Percentiles rank a stretch among this genome's conserved stretches.
Evolutionary conservation across 805 yeast genomes (phyloP).

Genomic region (Hanseniaspora taiwanica): DNA sequence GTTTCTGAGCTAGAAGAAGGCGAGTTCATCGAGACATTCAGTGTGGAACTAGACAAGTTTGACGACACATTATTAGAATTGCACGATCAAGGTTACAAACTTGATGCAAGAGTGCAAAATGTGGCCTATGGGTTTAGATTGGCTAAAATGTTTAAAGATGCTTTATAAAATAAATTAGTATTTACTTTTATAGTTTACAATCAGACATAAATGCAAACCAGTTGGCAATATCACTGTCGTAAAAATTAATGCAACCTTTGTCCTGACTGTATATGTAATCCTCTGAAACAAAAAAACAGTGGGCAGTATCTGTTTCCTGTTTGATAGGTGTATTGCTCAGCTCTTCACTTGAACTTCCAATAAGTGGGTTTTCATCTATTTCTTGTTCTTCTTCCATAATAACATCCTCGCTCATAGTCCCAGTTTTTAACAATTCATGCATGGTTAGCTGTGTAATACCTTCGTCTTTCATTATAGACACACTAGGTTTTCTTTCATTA

Average conservation of each 20-base stretch:
- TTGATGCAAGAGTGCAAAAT: constrained; percentile 82
- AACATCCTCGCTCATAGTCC: constrained; percentile 7
- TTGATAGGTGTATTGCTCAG: constrained; percentile 1
- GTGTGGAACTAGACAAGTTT: constrained; percentile 48
- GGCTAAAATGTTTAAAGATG: constrained; percentile 27
- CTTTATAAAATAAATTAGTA: neutral
- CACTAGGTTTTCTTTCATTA: constrained; percentile 16
- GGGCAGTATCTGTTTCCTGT: neutral
- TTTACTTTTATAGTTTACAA: too few relatives aligned
- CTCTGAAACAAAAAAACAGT: too few relatives aligned
- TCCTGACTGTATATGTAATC: constrained; percentile 16
- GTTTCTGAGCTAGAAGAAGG: constrained; percentile 69
- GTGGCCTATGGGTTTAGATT: constrained; percentile 69
- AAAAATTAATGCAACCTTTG: constrained; percentile 13
- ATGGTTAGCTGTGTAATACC: constrained; percentile 22
- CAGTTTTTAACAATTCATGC: constrained; percentile 20
- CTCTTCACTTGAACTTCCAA: neutral
- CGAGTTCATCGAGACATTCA: constrained; percentile 85
- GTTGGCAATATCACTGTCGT: constrained; percentile 10
- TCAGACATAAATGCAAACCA: constrained; percentile 17
- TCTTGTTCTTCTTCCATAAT: constrained; percentile 11
- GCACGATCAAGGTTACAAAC: constrained; percentile 50
- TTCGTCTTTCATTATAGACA: constrained; percentile 22
- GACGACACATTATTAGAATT: constrained; percentile 40
- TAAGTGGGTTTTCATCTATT: neutral